Evolutionary conservation across 2,329 filamentous ascomycete species (phyloP), one percentile per base, ranked within the genome.

Genomic region (Lasiodiplodia theobromae): DNA sequence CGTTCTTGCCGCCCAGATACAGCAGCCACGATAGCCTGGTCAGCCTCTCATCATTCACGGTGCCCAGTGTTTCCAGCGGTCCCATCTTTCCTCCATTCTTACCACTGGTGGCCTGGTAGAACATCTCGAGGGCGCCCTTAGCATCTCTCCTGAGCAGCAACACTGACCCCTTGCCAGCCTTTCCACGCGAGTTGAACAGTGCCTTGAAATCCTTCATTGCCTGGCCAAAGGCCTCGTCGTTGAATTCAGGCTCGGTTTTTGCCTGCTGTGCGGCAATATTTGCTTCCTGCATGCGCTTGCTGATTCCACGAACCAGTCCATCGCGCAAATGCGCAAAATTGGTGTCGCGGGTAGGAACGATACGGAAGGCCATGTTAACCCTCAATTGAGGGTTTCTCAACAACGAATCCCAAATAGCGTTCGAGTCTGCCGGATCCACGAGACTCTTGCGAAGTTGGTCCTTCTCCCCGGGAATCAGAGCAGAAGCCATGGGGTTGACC

Each of bases 321-420:
- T 99, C 96, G 51, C 95, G 88, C 71, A 99, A 81, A 79, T 99
- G 96, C 72, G 91, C 89, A 80, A 97, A 98, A 80, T 98, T 94
- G 21, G 96, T 99, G 79, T 96, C 94, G 47, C 93, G 87, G n/a
- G 93, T 94, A 0, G 96, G 96, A 2, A 95, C 89, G 71, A 99
- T 91, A 56, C 95, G 88, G 31, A 90, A 95, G 67, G 93, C 86
- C n/a, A 95, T 88, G 3, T 72, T 75, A n/a, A 69, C 69, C n/a
- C 28, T 51, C 11, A 63, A 28, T 4, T 56, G 38, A 2, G 57
- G 37, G 3, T 73, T 51, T 21, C 88, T 85, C 31, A 98, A 81
- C 2, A 97, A 84, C 16, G 86, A 82, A 53, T 89, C 86, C 94
- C 94, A 97, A 40, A 92, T 87, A 72, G 88, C 84, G 72, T 92